phyloP scores from a whole-genome alignment of 805 yeast species.

The Metschnikowia shivogae region DNA sequence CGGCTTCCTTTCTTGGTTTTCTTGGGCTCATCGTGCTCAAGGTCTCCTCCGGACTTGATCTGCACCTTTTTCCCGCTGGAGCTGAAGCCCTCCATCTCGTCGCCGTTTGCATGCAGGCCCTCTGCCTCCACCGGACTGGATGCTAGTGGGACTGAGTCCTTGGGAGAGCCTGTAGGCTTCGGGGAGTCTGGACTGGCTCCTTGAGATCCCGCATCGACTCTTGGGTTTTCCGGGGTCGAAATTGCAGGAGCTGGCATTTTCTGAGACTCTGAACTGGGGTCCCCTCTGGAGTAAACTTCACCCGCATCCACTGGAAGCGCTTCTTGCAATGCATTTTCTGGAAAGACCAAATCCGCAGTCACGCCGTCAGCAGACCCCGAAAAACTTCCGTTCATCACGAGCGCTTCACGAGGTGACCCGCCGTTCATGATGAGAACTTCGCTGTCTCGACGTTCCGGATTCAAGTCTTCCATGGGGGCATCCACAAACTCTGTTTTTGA shows the following conservation, averaged over 20 bases:
- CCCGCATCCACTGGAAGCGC: background rate
- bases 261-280: background rate
- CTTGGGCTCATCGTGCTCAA: background rate
- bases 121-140: too few relatives aligned
- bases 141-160: too few relatives aligned
- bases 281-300: background rate
- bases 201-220: too few relatives aligned
- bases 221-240: too few relatives aligned
- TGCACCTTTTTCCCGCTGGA: background rate
- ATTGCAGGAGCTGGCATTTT: too few relatives aligned
- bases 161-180: too few relatives aligned
- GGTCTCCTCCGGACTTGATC: background rate
- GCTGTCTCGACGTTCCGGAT: background rate
- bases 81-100: background rate
- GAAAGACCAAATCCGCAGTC: background rate
- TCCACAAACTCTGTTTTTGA: background rate
- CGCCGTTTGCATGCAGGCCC: background rate
- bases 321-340: background rate
- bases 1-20: constrained; percentile 12
- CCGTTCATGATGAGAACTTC: background rate
- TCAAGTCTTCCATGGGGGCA: background rate
- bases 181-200: too few relatives aligned
- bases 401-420: background rate
- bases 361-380: background rate
- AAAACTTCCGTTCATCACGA: background rate